These are phyloP conservation scores for Oemleria cerasiformis DNA, from an alignment of 306 rosid species.

Conservation along the genomic window DNA sequence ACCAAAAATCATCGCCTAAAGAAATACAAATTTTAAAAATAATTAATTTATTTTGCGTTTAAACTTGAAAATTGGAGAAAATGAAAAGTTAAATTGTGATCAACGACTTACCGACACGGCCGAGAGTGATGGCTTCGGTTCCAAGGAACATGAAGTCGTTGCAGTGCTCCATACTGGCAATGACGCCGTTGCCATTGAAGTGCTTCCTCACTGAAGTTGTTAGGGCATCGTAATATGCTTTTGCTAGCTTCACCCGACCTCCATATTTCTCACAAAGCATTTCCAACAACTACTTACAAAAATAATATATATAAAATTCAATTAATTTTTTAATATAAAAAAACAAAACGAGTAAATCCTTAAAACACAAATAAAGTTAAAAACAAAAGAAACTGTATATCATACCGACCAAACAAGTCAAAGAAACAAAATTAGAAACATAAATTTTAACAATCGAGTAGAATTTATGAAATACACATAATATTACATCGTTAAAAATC, in stretches of 20 bases:
- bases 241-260: slow-evolving; percentile 82
- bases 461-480: too few relatives aligned
- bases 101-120: slow-evolving; percentile 75
- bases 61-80: not conserved
- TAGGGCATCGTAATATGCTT: slow-evolving; percentile 83
- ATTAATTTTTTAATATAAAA: not conserved
- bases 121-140: slow-evolving; percentile 83
- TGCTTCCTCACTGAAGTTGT: slow-evolving; percentile 75
- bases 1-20: slow-evolving; percentile 95
- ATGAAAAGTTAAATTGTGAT: not conserved
- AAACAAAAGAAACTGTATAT: too few relatives aligned
- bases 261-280: slow-evolving; percentile 89
- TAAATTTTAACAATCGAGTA: too few relatives aligned
- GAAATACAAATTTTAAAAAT: too few relatives aligned
- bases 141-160: slow-evolving; percentile 96
- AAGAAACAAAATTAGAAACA: slow-evolving; percentile 4
- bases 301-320: not conserved
- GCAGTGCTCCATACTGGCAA: slow-evolving; percentile 98
- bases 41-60: too few relatives aligned
- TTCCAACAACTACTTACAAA: slow-evolving; percentile 57
- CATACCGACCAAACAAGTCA: too few relatives aligned
- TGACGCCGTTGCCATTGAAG: slow-evolving; percentile 88
- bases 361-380: not conserved
- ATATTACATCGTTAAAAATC: too few relatives aligned
- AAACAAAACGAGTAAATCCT: not conserved